A percentile compares a stretch with the other conserved stretches of the same genome.
These are phyloP conservation scores for Babesia divergens DNA, from an alignment of 169 alveolate genomes.

Conservation along the genomic window DNA sequence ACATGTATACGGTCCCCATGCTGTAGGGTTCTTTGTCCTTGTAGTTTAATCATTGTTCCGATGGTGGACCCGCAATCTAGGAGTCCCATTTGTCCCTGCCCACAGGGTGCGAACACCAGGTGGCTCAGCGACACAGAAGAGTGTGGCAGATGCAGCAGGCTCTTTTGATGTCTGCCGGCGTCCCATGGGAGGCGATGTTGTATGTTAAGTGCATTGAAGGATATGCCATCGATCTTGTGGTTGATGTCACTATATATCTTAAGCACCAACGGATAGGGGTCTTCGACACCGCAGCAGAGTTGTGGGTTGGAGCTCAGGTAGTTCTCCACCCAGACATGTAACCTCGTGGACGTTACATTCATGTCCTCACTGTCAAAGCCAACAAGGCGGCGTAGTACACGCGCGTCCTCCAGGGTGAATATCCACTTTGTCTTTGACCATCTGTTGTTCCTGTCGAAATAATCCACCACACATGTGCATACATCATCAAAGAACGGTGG, in stretches of 20 bases:
- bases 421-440: constrained; percentile 79
- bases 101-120: constrained; percentile 74
- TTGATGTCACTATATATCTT: constrained; percentile 69
- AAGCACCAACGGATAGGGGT: constrained; percentile 57
- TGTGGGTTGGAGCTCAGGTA: constrained; percentile 67
- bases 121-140: constrained; percentile 87
- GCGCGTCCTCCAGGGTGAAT: constrained; percentile 69
- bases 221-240: constrained; percentile 73
- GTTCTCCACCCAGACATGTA: constrained; percentile 76
- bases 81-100: constrained; percentile 62
- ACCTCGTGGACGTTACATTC: constrained; percentile 51
- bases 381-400: constrained; percentile 61
- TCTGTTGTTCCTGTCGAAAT: constrained; percentile 50
- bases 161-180: constrained; percentile 85
- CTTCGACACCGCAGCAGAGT: constrained; percentile 64
- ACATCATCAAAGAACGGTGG: constrained; percentile 79
- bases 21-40: constrained; percentile 65
- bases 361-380: constrained; percentile 57
- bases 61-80: constrained; percentile 87
- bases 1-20: constrained; percentile 80
- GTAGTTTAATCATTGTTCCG: constrained; percentile 85
- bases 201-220: constrained; percentile 63
- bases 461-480: constrained; percentile 72
- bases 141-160: constrained; percentile 85
- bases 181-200: constrained; percentile 87